Evolutionary conservation across 176 grass and related monocot genomes (phyloP).

Genomic region (Hyparrhenia diplandra): DNA sequence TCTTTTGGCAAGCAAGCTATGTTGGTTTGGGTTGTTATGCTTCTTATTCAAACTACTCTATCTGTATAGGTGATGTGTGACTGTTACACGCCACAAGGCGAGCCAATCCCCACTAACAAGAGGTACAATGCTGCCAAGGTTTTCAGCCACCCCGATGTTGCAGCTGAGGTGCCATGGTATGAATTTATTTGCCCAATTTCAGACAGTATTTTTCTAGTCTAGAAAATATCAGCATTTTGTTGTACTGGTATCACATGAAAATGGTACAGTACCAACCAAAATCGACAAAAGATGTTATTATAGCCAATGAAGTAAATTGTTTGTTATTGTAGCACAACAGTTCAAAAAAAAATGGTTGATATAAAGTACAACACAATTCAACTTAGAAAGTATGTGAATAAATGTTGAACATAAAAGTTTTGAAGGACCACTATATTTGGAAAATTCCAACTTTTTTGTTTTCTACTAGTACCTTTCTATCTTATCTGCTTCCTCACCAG

Average conservation of each 20-base stretch:
- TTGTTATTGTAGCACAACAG: background rate
- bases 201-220: background rate
- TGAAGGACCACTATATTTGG: conserved; percentile 12
- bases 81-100: conserved; percentile 89
- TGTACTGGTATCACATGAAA: background rate
- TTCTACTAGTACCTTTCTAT: background rate
- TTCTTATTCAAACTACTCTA: conserved; percentile 1
- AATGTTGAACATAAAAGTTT: background rate
- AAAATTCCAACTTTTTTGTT: background rate
- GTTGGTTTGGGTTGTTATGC: background rate
- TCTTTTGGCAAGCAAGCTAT: background rate
- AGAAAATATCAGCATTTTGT: background rate
- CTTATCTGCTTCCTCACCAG: conserved; percentile 28
- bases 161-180: conserved; percentile 74
- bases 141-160: conserved; percentile 67
- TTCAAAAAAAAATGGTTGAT: background rate
- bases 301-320: background rate
- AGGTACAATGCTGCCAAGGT: conserved; percentile 75
- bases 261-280: background rate
- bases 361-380: background rate
- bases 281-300: background rate
- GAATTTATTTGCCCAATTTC: background rate
- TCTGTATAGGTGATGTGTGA: conserved; percentile 81
- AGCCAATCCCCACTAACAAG: conserved; percentile 83
- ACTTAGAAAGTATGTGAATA: background rate